phyloP scores from a whole-genome alignment of 202 grass and related monocot species.

The Elaeis oleifera region DNA sequence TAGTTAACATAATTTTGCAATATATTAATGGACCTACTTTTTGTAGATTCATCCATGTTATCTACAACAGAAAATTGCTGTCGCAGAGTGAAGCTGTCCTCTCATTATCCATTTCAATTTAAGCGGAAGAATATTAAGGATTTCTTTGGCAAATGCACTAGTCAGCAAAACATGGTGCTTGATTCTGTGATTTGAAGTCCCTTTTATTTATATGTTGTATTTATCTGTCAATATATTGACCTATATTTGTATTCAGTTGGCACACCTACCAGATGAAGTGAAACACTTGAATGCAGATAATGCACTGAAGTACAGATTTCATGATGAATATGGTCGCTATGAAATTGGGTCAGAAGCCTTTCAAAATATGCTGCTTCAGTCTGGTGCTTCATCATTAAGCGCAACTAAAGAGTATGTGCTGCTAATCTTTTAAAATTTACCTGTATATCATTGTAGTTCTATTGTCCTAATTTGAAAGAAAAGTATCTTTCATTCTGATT shows the following conservation, averaged over 20 bases:
- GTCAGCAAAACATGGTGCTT: constrained; percentile 41
- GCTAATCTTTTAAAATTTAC: constrained; percentile 24
- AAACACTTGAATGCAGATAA: constrained; percentile 62
- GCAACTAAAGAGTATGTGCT: constrained; percentile 70
- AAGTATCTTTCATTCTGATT: no score
- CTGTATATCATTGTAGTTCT: constrained; percentile 10
- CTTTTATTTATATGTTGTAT: constrained; percentile 7
- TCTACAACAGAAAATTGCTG: constrained; percentile 43
- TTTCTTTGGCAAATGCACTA: constrained; percentile 52
- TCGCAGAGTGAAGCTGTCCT: constrained; percentile 41
- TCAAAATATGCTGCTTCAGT: constrained; percentile 59
- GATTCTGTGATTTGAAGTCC: constrained; percentile 13
- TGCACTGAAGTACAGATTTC: constrained; percentile 63
- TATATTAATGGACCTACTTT: constrained; percentile 29
- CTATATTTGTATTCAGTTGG: constrained; percentile 14
- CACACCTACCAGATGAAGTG: constrained; percentile 45
- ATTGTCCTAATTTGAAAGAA: background rate
- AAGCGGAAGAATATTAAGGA: constrained; percentile 60
- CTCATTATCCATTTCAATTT: constrained; percentile 58
- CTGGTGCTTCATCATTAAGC: constrained; percentile 55
- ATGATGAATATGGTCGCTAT: constrained; percentile 18
- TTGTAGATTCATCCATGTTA: constrained; percentile 53
- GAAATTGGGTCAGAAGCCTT: constrained; percentile 46
- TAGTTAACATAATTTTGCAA: background rate
- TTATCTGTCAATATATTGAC: no score